Evolutionary conservation across 2,329 filamentous ascomycete species (phyloP), one percentile per base, ranked within the genome.

Genomic region (Aspergillus unguis): DNA sequence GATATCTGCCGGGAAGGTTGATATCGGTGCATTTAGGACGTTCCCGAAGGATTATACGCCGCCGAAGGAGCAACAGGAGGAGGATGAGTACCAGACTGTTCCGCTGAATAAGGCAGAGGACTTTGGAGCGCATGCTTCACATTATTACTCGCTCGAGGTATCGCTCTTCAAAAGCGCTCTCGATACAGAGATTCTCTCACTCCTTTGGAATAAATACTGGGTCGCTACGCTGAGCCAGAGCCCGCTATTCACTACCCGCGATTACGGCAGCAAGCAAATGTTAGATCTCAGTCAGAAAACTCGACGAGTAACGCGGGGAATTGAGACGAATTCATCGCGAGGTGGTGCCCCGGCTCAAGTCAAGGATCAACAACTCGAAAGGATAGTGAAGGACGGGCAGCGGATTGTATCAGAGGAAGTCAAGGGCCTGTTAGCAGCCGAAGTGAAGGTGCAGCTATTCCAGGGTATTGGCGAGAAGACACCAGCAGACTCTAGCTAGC

Each of bases 141-240:
- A 88, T 50, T 99, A 99, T 77, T 99, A 99, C 73, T 81, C 87
- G 10, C 81, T 99, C 5, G 88, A 95, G 56, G 88, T 97, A 10
- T 90, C 90, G 31, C 90, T 95, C 73, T 99, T 90, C 81, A 97
- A 97, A 76, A 94, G 89, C 58, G 87, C 88, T 0, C 85, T 99
- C 28, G 94, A 99, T 73, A 82, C 85, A 2, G 87, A 91, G 63
- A 80, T 99, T 26, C 79, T 99, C 4, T 90, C 95, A 65, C 81
- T 90, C 47, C 79, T 99, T 29, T 97, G 94, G 94, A 96, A 96
- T 77, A 97, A 97, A 73, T 99, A 99, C 78, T 75, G 72, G 94
- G 92, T 96, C 32, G 89, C 95, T 66, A 99, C 94, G 5, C 82
- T 99, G 23, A 95, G 90, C 31, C 90, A 95, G 63, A 94, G 85